Percentiles rank a stretch among this genome's conserved stretches.
These are phyloP conservation scores for Kwoniella botswanensis DNA, from an alignment of 768 basidiomycete genomes.

Conservation along the genomic window DNA sequence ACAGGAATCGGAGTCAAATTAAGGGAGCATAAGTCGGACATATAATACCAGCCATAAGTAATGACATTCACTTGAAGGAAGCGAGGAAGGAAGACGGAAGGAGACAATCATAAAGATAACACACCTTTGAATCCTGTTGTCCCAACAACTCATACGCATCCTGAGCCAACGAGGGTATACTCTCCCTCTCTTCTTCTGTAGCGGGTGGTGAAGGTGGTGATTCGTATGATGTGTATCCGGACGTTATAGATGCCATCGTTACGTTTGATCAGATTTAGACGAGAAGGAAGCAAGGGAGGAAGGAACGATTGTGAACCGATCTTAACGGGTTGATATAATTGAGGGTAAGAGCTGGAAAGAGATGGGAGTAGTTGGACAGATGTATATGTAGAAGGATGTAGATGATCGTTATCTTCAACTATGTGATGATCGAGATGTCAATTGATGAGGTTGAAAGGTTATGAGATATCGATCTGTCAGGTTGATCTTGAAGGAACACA, in stretches of 20 bases:
- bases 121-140: slow-evolving; percentile 4
- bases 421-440: background rate
- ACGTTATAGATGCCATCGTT: slow-evolving; percentile 1
- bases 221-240: background rate
- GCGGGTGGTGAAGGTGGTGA: slow-evolving; percentile 21
- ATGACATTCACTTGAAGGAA: too few species aligned
- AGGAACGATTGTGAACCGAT: background rate
- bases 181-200: slow-evolving; percentile 13
- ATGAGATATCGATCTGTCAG: background rate
- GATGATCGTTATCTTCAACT: background rate
- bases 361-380: too few species aligned
- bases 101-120: too few species aligned
- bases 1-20: background rate
- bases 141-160: slow-evolving; percentile 8
- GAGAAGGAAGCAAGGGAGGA: background rate
- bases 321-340: background rate
- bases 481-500: background rate
- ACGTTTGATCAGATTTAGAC: background rate
- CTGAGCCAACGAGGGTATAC: slow-evolving; percentile 12
- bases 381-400: background rate
- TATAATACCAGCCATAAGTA: too few species aligned
- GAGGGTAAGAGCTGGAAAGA: background rate
- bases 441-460: background rate
- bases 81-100: background rate
- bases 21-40: background rate